Percentiles rank a stretch among this genome's conserved stretches.
Evolutionary conservation across 2,329 filamentous ascomycete genomes (phyloP).

Genomic region (Alternaria arbusti): DNA sequence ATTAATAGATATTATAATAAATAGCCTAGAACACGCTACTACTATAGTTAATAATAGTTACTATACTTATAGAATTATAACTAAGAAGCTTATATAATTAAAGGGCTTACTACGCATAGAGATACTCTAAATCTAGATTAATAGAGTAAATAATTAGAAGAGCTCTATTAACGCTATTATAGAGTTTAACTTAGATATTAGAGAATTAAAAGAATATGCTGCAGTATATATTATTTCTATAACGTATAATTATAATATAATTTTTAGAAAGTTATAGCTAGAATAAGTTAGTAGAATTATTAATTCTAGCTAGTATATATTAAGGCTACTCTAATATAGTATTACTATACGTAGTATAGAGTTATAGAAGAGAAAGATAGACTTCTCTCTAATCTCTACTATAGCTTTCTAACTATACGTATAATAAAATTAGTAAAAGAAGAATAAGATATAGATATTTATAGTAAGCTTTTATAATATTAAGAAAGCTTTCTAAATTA

Average conservation of each 20-base stretch:
- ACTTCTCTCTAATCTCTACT: too few species aligned
- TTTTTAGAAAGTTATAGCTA: not conserved
- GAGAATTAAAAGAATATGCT: not conserved
- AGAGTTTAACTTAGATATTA: not conserved
- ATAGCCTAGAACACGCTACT: not conserved
- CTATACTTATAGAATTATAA: not conserved
- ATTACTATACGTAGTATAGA: not conserved
- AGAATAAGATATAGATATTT: not conserved
- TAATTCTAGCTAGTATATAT: not conserved
- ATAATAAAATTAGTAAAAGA: not conserved
- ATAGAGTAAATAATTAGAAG: not conserved
- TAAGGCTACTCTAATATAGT: not conserved
- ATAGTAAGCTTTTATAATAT: not conserved
- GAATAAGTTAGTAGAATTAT: not conserved
- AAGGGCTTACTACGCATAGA: not conserved
- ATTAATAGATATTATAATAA: not conserved
- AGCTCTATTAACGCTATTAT: not conserved
- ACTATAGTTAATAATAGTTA: not conserved
- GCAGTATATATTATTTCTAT: not conserved
- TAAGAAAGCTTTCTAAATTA: not conserved
- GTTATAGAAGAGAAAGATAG: not conserved
- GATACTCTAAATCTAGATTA: not conserved
- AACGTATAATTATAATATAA: not conserved
- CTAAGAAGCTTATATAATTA: not conserved
- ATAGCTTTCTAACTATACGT: too few species aligned